Conservation (phyloP, 371 early-diverging fungal species). For the Mucor plumbeus region DNA sequence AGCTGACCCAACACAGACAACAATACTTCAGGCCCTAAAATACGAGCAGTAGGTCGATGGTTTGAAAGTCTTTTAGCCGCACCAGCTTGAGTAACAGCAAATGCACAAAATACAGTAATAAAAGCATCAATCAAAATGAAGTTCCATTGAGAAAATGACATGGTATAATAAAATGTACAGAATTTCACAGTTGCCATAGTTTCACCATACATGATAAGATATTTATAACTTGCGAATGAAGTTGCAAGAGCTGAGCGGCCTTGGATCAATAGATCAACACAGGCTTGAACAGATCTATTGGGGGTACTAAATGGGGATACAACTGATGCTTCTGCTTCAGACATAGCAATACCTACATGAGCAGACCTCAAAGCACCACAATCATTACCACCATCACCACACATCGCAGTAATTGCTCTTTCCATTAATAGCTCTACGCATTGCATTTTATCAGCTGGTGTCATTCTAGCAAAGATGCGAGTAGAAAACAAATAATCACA, state of each 20-base stretch:
- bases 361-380: slow-evolving; percentile 93
- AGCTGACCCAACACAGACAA: slow-evolving; percentile 67
- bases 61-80: slow-evolving; percentile 59
- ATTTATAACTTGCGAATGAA: slow-evolving; percentile 80
- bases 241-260: slow-evolving; percentile 77
- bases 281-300: slow-evolving; percentile 62
- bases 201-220: slow-evolving; percentile 77
- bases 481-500: slow-evolving; percentile 52
- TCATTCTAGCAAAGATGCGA: slow-evolving; percentile 80
- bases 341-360: slow-evolving; percentile 93
- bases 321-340: slow-evolving; percentile 77
- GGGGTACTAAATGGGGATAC: slow-evolving; percentile 84
- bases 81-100: slow-evolving; percentile 68
- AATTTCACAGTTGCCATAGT: slow-evolving; percentile 68
- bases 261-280: slow-evolving; percentile 72
- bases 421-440: slow-evolving; percentile 67
- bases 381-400: slow-evolving; percentile 99
- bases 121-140: slow-evolving; percentile 80
- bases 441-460: slow-evolving; percentile 69
- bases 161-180: slow-evolving; percentile 59
- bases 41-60: slow-evolving; percentile 74
- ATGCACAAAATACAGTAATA: slow-evolving; percentile 65
- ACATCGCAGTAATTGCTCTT: slow-evolving; percentile 81
- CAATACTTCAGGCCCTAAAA: slow-evolving; percentile 74
- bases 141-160: slow-evolving; percentile 61